phyloP scores from a whole-genome alignment of 176 grass and related monocot species.

The Avena insularis region DNA sequence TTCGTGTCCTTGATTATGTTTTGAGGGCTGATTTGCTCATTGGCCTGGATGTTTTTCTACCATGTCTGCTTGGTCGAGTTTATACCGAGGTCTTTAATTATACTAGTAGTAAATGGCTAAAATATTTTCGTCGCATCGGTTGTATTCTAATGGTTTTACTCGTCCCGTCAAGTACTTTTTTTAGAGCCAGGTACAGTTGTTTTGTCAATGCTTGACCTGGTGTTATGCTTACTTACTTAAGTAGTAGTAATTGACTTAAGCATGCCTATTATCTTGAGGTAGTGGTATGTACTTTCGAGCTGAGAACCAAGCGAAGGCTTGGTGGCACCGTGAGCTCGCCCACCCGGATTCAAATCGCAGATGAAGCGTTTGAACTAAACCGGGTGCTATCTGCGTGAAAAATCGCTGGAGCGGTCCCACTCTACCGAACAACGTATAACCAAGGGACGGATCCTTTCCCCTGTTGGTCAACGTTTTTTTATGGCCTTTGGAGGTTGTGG shows the following conservation, averaged over 20 bases:
- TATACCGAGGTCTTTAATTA: constrained; percentile 25
- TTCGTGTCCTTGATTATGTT: constrained; percentile 6
- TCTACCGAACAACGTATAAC: no score
- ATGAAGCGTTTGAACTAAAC: no score
- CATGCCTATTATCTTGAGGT: background rate
- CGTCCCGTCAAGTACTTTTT: background rate
- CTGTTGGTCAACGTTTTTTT: background rate
- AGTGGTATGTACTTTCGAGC: background rate
- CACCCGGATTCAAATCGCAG: no score
- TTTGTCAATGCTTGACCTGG: constrained; percentile 10
- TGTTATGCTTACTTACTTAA: background rate
- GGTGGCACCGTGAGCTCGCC: no score
- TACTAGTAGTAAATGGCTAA: background rate
- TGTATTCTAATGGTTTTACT: constrained; percentile 21
- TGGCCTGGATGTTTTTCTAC: background rate
- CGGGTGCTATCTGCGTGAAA: no score
- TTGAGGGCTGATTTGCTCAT: background rate
- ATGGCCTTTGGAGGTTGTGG: background rate
- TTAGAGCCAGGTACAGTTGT: background rate
- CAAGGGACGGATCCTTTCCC: no score
- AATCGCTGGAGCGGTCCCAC: no score
- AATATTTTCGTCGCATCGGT: background rate
- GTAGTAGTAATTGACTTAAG: background rate
- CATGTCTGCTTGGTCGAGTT: background rate
- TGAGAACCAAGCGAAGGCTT: no score